These are phyloP conservation scores for Fraxinus americana DNA, from an alignment of 257 asterid species.

Conservation along the genomic window DNA sequence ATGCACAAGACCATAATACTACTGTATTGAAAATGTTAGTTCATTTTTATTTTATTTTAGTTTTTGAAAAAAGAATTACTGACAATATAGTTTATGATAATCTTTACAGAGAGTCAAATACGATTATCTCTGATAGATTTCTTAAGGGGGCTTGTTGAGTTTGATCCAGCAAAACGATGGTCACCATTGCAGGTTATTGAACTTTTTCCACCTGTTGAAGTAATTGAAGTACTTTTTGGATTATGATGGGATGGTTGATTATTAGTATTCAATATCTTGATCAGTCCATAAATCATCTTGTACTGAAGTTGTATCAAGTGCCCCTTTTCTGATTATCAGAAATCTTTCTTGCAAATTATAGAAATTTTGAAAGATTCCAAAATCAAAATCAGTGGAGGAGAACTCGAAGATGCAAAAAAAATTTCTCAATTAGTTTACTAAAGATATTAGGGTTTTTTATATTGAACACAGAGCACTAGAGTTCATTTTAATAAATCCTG, in stretches of 20 bases:
- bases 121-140: conserved; percentile 88
- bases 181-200: conserved; percentile 91
- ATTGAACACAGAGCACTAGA: neutral
- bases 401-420: too few species aligned
- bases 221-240: conserved; percentile 12
- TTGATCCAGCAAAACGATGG: conserved; percentile 99
- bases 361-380: neutral
- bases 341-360: neutral
- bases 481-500: neutral
- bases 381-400: too few species aligned
- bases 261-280: conserved; percentile 13
- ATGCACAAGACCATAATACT: conserved; percentile 14
- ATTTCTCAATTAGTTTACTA: too few species aligned
- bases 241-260: conserved; percentile 22
- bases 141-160: conserved; percentile 93
- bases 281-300: neutral
- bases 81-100: conserved; percentile 22
- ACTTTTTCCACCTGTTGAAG: conserved; percentile 16
- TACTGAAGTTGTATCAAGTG: neutral
- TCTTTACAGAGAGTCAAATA: conserved; percentile 70
- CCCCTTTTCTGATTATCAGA: neutral
- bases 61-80: conserved; percentile 7
- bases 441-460: too few species aligned
- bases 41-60: conserved; percentile 8
- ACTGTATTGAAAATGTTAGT: conserved; percentile 12